phyloP scores from a whole-genome alignment of 1,284 basidiomycete species.

The Ganoderma boninense region DNA sequence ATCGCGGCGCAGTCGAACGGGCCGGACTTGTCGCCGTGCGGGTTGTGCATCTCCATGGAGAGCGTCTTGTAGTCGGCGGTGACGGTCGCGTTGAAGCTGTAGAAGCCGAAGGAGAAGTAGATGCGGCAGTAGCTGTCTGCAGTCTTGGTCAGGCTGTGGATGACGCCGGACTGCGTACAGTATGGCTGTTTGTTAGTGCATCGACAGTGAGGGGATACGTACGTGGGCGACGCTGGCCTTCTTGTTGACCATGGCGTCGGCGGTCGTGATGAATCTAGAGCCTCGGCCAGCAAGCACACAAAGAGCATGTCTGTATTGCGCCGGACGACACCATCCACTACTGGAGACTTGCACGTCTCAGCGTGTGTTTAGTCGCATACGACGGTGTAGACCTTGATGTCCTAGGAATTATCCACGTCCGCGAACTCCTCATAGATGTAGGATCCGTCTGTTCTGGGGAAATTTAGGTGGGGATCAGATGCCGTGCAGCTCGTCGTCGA shows the following conservation, averaged over 20 bases:
- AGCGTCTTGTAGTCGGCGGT: not conserved
- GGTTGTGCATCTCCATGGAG: not conserved
- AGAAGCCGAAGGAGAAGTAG: constrained; percentile 2
- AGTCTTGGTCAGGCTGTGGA: not conserved
- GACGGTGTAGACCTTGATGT: constrained; percentile 99
- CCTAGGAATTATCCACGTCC: constrained; percentile 97
- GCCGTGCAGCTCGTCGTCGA: constrained; percentile 78
- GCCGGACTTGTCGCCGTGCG: not conserved
- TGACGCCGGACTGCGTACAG: not conserved
- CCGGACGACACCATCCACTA: constrained; percentile 97
- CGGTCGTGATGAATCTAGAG: constrained; percentile 82
- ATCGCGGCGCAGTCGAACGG: not conserved
- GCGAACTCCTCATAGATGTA: constrained; percentile 99
- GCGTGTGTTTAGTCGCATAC: constrained; percentile 97
- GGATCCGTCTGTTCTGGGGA: constrained; percentile 93
- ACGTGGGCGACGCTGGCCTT: not conserved
- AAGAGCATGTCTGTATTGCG: constrained; percentile 84
- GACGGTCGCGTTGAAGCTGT: constrained; percentile 3
- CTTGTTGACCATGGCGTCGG: not conserved
- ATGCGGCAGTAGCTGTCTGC: not conserved
- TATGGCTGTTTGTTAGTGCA: no score
- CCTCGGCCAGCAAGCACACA: not conserved
- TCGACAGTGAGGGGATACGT: not conserved
- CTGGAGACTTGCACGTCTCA: constrained; percentile 98
- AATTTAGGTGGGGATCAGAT: constrained; percentile 82